These are phyloP conservation scores for Alloteropsis angusta DNA, from an alignment of 202 grass and related monocot species.

Conservation along the genomic window DNA sequence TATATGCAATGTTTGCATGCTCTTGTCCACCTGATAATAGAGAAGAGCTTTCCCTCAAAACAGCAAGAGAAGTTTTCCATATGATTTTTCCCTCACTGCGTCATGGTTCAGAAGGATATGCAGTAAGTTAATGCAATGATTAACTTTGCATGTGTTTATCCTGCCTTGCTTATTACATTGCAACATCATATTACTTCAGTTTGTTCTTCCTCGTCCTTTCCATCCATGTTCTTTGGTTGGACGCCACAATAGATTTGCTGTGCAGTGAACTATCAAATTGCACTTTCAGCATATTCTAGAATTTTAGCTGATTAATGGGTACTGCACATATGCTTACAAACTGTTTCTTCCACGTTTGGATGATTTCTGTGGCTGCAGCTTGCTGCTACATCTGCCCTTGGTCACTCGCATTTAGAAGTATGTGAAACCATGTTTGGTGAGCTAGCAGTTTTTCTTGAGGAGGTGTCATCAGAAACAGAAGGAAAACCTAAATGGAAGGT, in stretches of 20 bases:
- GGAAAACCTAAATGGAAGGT: constrained; percentile 99
- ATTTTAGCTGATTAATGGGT: constrained; percentile 6
- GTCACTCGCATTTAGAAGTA: constrained; percentile 85
- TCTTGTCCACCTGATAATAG: constrained; percentile 71
- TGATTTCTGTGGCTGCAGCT: constrained; percentile 45
- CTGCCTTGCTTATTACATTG: constrained; percentile 1
- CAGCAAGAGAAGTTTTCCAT: constrained; percentile 88
- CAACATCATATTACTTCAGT: not conserved
- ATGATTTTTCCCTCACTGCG: constrained; percentile 81
- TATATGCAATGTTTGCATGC: constrained; percentile 96
- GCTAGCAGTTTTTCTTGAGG: constrained; percentile 77
- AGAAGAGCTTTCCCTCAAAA: constrained; percentile 50
- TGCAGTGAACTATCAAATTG: not conserved
- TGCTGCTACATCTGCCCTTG: constrained; percentile 83
- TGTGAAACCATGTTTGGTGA: constrained; percentile 94
- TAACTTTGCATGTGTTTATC: constrained; percentile 22
- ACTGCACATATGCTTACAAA: not conserved
- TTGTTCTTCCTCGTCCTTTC: not conserved
- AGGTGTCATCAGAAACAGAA: constrained; percentile 87
- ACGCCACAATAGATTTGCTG: not conserved
- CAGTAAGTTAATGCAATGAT: constrained; percentile 52
- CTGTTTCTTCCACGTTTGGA: constrained; percentile 5
- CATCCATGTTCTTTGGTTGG: not conserved
- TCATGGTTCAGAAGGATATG: constrained; percentile 92
- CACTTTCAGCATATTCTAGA: constrained; percentile 19